Evolutionary conservation across 164 flowering plant genomes (phyloP), one percentile per base, ranked within the genome.

Genomic region (Macadamia integrifolia): DNA sequence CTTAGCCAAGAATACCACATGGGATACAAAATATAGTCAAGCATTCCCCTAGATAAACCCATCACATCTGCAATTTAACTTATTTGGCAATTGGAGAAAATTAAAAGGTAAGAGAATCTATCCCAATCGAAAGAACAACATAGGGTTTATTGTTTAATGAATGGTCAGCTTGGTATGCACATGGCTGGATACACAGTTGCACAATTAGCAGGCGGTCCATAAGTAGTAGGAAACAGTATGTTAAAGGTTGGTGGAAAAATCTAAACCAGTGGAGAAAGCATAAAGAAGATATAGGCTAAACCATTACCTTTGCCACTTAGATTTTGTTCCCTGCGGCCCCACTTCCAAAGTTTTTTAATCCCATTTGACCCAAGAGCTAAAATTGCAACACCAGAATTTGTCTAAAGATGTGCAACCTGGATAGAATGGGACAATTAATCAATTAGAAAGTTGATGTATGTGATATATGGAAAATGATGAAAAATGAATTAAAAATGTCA

Each of bases 231-330:
- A 91, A 62, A 91, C 77, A 91, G 80, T 74, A 89, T 80, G 75
- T 85, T 86, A 30, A 91, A 23, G 91, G 72, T 32, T 77, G 68
- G 86, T 79, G 17, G 97, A 91, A 68, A 93, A 91, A 3, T 97
- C 98, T 69, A 93, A 71, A 61, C 97, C 98, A 46, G 93, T 89
- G 98, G 97, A 30, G 96, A 91, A 18, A 89, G 71, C 98, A 91
- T 93, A 74, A 93, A 93, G 80, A 84, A 91, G 91, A 78, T 9
- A 42, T 42, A 23, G 6, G 32, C n/a, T 7, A 48, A 70, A 23
- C 23, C 23, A 0, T 62, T 83, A 93, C 98, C 95, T 87, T 93
- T 93, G 66, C 93, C 97, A 74, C 65, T 77, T 28, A 88, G 93
- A 74, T 93, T 93, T 73, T 86, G 90, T 30, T 91, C 97, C 70